Conservation (phyloP, 345 rosid genomes). For the Eucalyptus fibrosa region DNA sequence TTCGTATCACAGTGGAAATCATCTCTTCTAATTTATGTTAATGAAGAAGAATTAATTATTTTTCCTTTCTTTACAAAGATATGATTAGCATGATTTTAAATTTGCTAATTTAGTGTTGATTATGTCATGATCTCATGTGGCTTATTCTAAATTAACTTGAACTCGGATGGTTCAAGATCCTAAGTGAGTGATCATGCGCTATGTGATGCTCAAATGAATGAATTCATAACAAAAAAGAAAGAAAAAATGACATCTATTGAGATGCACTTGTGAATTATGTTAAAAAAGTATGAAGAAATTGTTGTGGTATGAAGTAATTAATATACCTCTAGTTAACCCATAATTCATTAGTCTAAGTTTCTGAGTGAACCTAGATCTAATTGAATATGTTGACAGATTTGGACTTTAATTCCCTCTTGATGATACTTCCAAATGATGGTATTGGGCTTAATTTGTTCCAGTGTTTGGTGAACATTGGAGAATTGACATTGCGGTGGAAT, state of each 20-base stretch:
- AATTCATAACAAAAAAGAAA: background rate
- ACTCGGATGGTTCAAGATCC: background rate
- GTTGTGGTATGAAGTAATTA: too few species aligned
- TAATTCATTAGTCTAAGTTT: background rate
- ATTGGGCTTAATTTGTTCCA: fast-evolving
- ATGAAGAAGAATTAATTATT: background rate
- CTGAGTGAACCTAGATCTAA: background rate
- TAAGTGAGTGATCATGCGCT: background rate
- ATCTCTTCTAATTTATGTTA: background rate
- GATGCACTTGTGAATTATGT: background rate
- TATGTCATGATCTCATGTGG: background rate
- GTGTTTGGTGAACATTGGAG: too few species aligned
- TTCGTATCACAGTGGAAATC: background rate
- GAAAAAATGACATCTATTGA: background rate
- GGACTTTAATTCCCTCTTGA: background rate
- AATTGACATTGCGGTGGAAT: background rate
- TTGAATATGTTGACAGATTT: fast-evolving
- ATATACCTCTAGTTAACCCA: fast-evolving
- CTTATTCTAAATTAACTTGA: background rate
- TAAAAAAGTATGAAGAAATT: fast-evolving
- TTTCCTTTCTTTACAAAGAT: background rate
- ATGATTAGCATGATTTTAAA: background rate
- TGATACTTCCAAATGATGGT: background rate
- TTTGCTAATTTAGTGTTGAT: background rate
- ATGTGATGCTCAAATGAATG: background rate